Evolutionary conservation across 345 rosid genomes (phyloP).

Genomic region (Syzygium grande): DNA sequence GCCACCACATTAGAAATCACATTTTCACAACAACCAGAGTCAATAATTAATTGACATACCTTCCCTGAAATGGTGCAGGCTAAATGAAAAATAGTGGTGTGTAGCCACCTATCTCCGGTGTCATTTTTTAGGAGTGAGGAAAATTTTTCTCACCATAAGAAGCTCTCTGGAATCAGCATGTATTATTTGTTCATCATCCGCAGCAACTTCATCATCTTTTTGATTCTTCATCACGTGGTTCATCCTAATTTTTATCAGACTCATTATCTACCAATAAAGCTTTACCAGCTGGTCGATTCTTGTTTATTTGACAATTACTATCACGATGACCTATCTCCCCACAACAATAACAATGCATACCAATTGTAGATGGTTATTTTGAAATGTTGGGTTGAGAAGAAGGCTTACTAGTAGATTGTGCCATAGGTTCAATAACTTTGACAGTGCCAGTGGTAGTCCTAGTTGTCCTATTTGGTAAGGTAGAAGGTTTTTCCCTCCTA

Average conservation of each 20-base stretch:
- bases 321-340: background rate
- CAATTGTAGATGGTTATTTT: background rate
- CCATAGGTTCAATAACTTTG: accelerated
- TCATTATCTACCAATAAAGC: background rate
- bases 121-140: background rate
- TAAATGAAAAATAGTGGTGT: background rate
- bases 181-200: background rate
- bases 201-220: background rate
- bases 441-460: background rate
- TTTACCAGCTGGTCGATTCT: accelerated
- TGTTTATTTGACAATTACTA: background rate
- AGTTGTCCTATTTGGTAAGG: background rate
- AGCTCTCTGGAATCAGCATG: background rate
- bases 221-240: background rate
- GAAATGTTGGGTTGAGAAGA: background rate
- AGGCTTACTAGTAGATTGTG: background rate
- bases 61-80: background rate
- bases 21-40: background rate
- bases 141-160: background rate
- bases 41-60: background rate
- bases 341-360: background rate
- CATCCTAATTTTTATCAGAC: background rate
- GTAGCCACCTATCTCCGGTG: accelerated
- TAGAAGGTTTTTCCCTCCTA: too few species aligned
- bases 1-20: background rate